Conservation (phyloP, 2,329 filamentous ascomycete genomes). For the Aspergillus thermomutatus region DNA sequence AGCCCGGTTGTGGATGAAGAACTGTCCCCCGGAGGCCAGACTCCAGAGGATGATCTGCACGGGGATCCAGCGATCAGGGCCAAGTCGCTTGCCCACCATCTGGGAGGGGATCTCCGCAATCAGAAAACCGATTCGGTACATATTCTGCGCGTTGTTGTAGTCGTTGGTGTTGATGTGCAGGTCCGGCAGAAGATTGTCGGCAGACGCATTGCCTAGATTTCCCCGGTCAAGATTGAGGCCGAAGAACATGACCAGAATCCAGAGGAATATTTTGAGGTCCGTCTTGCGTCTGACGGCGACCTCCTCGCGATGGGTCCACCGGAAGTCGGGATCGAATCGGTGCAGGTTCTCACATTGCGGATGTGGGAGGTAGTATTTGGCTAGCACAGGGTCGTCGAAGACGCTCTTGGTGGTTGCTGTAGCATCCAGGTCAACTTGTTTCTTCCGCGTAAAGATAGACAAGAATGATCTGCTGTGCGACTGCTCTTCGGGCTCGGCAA, state of each 20-base stretch:
- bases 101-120: constrained; percentile 31
- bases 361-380: constrained; percentile 29
- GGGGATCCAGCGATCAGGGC: constrained; percentile 28
- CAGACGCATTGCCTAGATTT: constrained; percentile 23
- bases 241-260: constrained; percentile 47
- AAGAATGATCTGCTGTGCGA: no score
- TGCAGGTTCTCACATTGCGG: constrained; percentile 37
- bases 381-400: constrained; percentile 42
- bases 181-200: constrained; percentile 26
- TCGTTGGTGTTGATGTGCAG: constrained; percentile 29
- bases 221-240: constrained; percentile 26
- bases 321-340: constrained; percentile 28
- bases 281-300: constrained; percentile 21
- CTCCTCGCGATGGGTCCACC: constrained; percentile 31
- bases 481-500: no score
- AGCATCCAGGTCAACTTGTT: no score
- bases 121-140: constrained; percentile 28
- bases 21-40: constrained; percentile 22
- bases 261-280: constrained; percentile 35
- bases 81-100: constrained; percentile 28
- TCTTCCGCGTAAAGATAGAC: no score
- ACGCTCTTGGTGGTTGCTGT: constrained; percentile 24
- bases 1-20: constrained; percentile 25
- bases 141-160: constrained; percentile 29
- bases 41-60: constrained; percentile 28